Conservation (phyloP, 179 eudicot genomes). For the Camellia oleifera region DNA sequence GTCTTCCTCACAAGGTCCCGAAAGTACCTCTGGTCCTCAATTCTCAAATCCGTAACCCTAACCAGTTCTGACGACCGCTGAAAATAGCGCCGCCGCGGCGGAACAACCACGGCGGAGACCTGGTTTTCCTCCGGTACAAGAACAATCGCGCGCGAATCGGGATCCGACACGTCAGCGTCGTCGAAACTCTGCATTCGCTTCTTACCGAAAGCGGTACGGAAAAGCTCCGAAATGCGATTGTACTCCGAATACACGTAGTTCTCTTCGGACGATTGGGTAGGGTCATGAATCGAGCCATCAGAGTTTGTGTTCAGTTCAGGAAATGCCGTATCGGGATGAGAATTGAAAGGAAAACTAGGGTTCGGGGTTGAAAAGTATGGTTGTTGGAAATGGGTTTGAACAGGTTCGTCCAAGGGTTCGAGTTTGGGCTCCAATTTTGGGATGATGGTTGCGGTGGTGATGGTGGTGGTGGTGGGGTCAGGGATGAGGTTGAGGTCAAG, state of each 20-base stretch:
- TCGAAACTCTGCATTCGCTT: constrained; percentile 13
- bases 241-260: constrained; percentile 50
- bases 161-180: constrained; percentile 25
- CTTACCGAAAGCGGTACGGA: constrained; percentile 45
- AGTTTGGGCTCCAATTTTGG: constrained; percentile 51
- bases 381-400: neutral
- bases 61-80: constrained; percentile 79
- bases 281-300: neutral
- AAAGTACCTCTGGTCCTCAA: constrained; percentile 58
- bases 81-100: constrained; percentile 20
- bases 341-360: constrained; percentile 25
- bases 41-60: constrained; percentile 53
- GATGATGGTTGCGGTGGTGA: constrained; percentile 5
- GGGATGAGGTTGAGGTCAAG: constrained; percentile 58
- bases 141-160: constrained; percentile 51
- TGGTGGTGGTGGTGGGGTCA: constrained; percentile 26
- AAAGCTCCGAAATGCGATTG: constrained; percentile 51
- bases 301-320: constrained; percentile 19
- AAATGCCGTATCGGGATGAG: constrained; percentile 5
- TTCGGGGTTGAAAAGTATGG: neutral
- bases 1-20: constrained; percentile 62
- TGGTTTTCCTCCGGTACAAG: constrained; percentile 31
- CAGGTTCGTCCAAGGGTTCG: constrained; percentile 50
- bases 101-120: constrained; percentile 14
- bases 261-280: constrained; percentile 15